Evolutionary conservation across 2,329 filamentous ascomycete species (phyloP).

Genomic region (Colletotrichum magnum): DNA sequence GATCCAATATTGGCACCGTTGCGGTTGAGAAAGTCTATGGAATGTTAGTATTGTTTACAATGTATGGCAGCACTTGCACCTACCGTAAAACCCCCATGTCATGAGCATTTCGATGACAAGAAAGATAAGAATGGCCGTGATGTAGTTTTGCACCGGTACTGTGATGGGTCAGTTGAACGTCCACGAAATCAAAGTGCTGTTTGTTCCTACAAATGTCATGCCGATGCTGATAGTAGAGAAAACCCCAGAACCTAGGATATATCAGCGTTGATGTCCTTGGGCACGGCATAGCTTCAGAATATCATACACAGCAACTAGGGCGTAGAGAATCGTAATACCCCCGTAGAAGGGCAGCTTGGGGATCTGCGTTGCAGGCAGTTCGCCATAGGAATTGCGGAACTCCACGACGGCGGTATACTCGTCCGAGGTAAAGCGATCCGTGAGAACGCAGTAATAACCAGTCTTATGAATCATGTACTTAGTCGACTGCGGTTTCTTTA

Average conservation of each 20-base stretch:
- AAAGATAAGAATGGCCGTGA: slow-evolving; percentile 96
- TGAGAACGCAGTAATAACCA: slow-evolving; percentile 95
- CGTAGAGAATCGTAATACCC: slow-evolving; percentile 93
- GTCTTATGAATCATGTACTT: slow-evolving; percentile 91
- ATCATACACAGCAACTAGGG: slow-evolving; percentile 79
- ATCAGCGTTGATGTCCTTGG: slow-evolving; percentile 41
- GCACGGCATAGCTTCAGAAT: not conserved
- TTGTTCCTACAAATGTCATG: slow-evolving; percentile 73
- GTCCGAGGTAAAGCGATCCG: slow-evolving; percentile 75
- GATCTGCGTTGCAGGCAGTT: slow-evolving; percentile 95
- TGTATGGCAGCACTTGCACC: slow-evolving; percentile 41
- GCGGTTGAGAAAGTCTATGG: slow-evolving; percentile 87
- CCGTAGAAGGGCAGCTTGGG: slow-evolving; percentile 98
- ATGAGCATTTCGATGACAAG: slow-evolving; percentile 96
- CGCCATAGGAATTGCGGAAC: slow-evolving; percentile 96
- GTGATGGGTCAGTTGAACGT: slow-evolving; percentile 2
- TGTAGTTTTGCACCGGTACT: slow-evolving; percentile 99
- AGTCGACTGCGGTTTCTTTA: slow-evolving; percentile 80
- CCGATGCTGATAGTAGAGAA: slow-evolving; percentile 94
- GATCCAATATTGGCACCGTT: slow-evolving; percentile 87
- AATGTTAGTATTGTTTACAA: slow-evolving; percentile 50
- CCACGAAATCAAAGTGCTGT: not conserved
- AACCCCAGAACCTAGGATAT: slow-evolving; percentile 82
- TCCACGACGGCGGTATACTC: slow-evolving; percentile 87
- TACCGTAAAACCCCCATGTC: slow-evolving; percentile 98